phyloP scores from a whole-genome alignment of 2,329 filamentous ascomycete genomes.

The Fusarium sp. region DNA sequence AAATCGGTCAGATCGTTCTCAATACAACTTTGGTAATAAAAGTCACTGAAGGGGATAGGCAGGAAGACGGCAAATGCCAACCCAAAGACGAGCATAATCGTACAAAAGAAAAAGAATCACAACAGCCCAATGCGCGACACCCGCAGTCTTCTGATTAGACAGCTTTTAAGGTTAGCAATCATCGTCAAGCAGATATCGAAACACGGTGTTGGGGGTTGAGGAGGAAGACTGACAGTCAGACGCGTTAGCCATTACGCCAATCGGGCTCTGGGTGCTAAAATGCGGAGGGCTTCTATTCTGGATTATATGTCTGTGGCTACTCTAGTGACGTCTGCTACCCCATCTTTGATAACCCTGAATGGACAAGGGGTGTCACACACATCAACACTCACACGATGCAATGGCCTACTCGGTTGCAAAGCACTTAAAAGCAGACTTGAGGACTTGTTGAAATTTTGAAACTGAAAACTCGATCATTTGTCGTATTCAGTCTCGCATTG shows the following conservation, averaged over 20 bases:
- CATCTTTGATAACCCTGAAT: background rate
- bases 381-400: background rate
- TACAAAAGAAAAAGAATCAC: background rate
- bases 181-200: background rate
- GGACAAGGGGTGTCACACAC: background rate
- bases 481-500: background rate
- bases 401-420: background rate
- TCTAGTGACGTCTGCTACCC: background rate
- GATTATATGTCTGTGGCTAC: background rate
- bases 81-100: background rate
- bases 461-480: background rate
- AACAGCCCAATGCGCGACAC: background rate
- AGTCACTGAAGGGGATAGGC: background rate
- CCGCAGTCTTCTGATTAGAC: background rate
- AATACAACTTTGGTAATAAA: background rate
- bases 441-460: background rate
- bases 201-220: background rate
- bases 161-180: background rate
- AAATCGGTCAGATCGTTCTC: background rate
- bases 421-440: background rate
- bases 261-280: background rate
- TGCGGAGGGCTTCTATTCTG: background rate
- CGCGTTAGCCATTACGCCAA: background rate
- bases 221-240: background rate
- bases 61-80: background rate